Percentiles rank a stretch among this genome's conserved stretches.
These are phyloP conservation scores for Colletotrichum australisinense DNA, from an alignment of 2,329 filamentous ascomycete genomes.

Conservation along the genomic window DNA sequence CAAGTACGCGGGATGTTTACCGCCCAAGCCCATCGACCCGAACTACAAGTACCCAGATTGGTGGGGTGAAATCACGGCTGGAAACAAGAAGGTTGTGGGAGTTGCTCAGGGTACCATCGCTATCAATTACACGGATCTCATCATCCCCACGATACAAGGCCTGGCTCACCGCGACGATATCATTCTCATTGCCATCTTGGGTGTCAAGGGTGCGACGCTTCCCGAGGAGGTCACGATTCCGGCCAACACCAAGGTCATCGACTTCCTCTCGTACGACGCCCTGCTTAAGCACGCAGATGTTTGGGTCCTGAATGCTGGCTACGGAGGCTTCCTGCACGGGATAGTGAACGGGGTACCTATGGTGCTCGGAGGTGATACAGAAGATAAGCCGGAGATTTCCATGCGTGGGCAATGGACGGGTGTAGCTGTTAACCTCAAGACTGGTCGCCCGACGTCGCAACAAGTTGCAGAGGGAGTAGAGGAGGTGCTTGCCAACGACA, in stretches of 20 bases:
- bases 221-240: slow-evolving; percentile 46
- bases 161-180: slow-evolving; percentile 54
- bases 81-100: slow-evolving; percentile 53
- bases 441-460: slow-evolving; percentile 44
- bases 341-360: slow-evolving; percentile 59
- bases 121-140: slow-evolving; percentile 51
- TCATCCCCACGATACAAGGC: slow-evolving; percentile 57
- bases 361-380: slow-evolving; percentile 55
- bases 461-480: slow-evolving; percentile 46
- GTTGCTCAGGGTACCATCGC: slow-evolving; percentile 61
- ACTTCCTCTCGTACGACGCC: slow-evolving; percentile 61
- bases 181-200: slow-evolving; percentile 47
- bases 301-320: slow-evolving; percentile 61
- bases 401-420: slow-evolving; percentile 55
- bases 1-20: slow-evolving; percentile 56
- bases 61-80: slow-evolving; percentile 54
- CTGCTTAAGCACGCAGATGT: slow-evolving; percentile 56
- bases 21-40: slow-evolving; percentile 44
- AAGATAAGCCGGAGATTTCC: slow-evolving; percentile 55
- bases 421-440: slow-evolving; percentile 56
- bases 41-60: slow-evolving; percentile 52
- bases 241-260: slow-evolving; percentile 54
- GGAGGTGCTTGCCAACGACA: slow-evolving; percentile 42
- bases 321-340: slow-evolving; percentile 58
- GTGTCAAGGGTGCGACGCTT: slow-evolving; percentile 40